Percentiles rank a stretch among this genome's conserved stretches.
phyloP scores from a whole-genome alignment of 768 basidiomycete species.

The Cystofilobasidium bisporidii region DNA sequence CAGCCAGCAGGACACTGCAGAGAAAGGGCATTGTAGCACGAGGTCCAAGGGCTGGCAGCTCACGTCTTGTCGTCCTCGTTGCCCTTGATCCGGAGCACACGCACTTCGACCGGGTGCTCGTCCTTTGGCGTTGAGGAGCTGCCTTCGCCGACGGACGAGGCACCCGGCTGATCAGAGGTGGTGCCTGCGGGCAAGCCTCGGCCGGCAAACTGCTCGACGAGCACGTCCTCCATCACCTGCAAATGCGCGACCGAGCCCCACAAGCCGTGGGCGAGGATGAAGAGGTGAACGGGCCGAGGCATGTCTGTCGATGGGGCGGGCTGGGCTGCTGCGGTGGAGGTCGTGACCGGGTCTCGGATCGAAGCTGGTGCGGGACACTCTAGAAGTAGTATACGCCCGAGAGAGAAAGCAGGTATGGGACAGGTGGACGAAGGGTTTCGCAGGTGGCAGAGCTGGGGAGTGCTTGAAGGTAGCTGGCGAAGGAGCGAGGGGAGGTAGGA shows the following conservation, averaged over 20 bases:
- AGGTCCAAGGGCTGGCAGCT: not conserved
- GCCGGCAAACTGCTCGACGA: not conserved
- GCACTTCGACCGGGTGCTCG: constrained; percentile 31
- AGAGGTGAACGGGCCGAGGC: constrained; percentile 25
- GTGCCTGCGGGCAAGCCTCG: constrained; percentile 48
- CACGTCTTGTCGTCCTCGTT: constrained; percentile 47
- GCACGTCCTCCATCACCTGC: constrained; percentile 44
- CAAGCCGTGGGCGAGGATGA: constrained; percentile 48
- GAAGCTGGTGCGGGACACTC: too few relatives aligned
- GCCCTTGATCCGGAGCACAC: constrained; percentile 52
- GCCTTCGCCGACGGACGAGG: not conserved
- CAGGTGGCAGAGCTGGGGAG: too few relatives aligned
- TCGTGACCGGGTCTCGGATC: too few relatives aligned
- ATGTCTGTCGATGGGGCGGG: too few relatives aligned
- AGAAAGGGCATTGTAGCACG: too few relatives aligned
- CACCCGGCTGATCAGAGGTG: constrained; percentile 28
- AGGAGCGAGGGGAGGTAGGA: too few relatives aligned
- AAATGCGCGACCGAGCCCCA: constrained; percentile 70
- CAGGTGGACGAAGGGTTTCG: too few relatives aligned
- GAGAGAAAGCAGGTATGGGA: too few relatives aligned
- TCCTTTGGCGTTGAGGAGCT: constrained; percentile 28
- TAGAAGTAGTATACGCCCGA: too few relatives aligned
- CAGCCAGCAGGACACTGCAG: not conserved
- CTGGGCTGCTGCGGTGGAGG: too few relatives aligned
- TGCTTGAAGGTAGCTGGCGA: too few relatives aligned